phyloP scores from a whole-genome alignment of 1,284 basidiomycete species.

The Porodaedalea pini region DNA sequence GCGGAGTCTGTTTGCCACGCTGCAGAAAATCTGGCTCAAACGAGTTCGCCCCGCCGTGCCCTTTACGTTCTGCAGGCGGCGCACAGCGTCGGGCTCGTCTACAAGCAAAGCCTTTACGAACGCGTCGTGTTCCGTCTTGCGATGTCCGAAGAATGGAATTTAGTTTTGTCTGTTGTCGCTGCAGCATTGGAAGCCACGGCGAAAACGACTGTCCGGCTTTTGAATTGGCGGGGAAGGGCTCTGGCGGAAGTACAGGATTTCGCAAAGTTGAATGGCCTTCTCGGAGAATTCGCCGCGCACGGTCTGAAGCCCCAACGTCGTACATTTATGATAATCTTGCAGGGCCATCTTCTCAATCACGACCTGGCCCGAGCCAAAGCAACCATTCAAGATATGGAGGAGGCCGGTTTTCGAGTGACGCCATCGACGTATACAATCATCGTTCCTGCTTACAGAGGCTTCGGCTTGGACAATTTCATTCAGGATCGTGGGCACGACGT shows the following conservation, averaged over 20 bases:
- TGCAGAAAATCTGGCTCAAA: slow-evolving; percentile 42
- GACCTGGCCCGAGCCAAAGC: slow-evolving; percentile 53
- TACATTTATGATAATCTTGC: slow-evolving; percentile 64
- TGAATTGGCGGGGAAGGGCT: slow-evolving; percentile 67
- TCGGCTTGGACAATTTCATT: slow-evolving; percentile 57
- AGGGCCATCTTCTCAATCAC: slow-evolving; percentile 64
- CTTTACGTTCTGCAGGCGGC: slow-evolving; percentile 46
- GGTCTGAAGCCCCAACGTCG: slow-evolving; percentile 47
- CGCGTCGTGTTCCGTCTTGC: slow-evolving; percentile 47
- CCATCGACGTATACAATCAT: slow-evolving; percentile 58
- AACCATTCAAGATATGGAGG: slow-evolving; percentile 51
- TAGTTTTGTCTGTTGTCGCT: slow-evolving; percentile 43
- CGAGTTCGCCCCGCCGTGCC: slow-evolving; percentile 38
- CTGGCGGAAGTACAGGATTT: slow-evolving; percentile 51
- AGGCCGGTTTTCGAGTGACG: slow-evolving; percentile 50
- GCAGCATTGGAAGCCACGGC: slow-evolving; percentile 46
- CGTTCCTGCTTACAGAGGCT: slow-evolving; percentile 50
- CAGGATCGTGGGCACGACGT: slow-evolving; percentile 47
- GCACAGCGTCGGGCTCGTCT: slow-evolving; percentile 42
- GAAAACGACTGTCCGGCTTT: slow-evolving; percentile 47
- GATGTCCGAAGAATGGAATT: slow-evolving; percentile 43
- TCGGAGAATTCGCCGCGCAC: slow-evolving; percentile 48
- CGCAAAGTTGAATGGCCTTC: slow-evolving; percentile 39
- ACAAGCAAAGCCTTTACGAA: slow-evolving; percentile 59
- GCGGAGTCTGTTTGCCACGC: slow-evolving; percentile 39